Evolutionary conservation across 2,329 filamentous ascomycete species (phyloP).

Genomic region (Rutstroemia sydowiana): DNA sequence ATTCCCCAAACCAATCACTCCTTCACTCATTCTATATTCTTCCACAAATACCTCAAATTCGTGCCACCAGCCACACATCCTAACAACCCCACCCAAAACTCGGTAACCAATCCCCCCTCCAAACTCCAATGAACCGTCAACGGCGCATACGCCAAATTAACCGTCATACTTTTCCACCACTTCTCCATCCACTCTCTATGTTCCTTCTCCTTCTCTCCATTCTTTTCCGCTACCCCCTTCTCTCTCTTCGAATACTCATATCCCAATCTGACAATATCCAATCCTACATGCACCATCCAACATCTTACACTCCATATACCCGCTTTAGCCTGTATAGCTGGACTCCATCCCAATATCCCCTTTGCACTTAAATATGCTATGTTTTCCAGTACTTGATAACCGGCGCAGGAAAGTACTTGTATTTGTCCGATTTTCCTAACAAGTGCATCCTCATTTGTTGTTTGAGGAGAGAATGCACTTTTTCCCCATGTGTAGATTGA

Average conservation of each 20-base stretch:
- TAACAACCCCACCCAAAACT: slow-evolving; percentile 49
- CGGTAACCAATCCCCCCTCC: slow-evolving; percentile 55
- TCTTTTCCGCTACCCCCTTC: slow-evolving; percentile 23
- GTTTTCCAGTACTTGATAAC: slow-evolving; percentile 80
- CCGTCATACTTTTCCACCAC: slow-evolving; percentile 61
- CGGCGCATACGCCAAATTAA: slow-evolving; percentile 71
- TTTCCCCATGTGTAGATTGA: slow-evolving; percentile 64
- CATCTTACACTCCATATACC: slow-evolving; percentile 69
- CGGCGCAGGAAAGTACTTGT: slow-evolving; percentile 59
- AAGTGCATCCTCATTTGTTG: slow-evolving; percentile 33
- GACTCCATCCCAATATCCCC: slow-evolving; percentile 55
- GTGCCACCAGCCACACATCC: slow-evolving; percentile 44
- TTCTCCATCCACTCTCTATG: slow-evolving; percentile 27
- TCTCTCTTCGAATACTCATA: slow-evolving; percentile 26
- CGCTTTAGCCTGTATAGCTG: slow-evolving; percentile 51
- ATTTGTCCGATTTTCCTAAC: slow-evolving; percentile 51
- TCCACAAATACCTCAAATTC: slow-evolving; percentile 39
- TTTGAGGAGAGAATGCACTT: slow-evolving; percentile 30
- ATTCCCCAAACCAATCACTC: neutral
- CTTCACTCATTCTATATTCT: slow-evolving; percentile 17
- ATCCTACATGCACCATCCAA: slow-evolving; percentile 70
- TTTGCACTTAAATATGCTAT: slow-evolving; percentile 68
- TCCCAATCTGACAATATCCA: slow-evolving; percentile 63
- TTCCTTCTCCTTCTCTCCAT: slow-evolving; percentile 29
- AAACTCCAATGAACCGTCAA: slow-evolving; percentile 79